These are phyloP conservation scores for Crithidia acanthocephali DNA, from an alignment of 208 protist genomes.

Conservation along the genomic window DNA sequence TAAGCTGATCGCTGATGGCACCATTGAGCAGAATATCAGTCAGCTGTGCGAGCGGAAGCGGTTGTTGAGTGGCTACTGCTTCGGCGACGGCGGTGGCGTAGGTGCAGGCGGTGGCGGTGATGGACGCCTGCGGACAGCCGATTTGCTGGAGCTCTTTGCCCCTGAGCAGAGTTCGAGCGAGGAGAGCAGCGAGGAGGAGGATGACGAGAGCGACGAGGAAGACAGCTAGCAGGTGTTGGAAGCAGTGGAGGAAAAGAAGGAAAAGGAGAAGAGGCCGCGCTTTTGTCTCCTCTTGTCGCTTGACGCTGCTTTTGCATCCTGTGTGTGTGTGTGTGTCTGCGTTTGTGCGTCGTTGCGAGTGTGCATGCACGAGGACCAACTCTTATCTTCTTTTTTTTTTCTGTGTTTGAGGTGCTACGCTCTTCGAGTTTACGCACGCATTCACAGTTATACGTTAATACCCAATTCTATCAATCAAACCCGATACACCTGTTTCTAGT, in stretches of 20 bases:
- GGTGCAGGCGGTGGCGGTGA: conserved; percentile 22
- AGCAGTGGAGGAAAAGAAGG: not conserved
- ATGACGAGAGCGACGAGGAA: conserved; percentile 11
- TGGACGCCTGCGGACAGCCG: conserved; percentile 44
- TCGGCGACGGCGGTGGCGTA: conserved; percentile 15
- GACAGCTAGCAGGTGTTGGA: no score
- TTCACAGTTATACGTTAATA: no score
- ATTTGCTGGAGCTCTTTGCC: conserved; percentile 62
- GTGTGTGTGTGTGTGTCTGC: no score
- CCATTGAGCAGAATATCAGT: conserved; percentile 97
- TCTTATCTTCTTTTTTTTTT: no score
- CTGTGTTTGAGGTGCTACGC: no score
- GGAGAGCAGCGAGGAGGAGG: conserved; percentile 19
- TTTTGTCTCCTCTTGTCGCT: not conserved
- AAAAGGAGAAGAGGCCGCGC: not conserved
- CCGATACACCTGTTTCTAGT: no score
- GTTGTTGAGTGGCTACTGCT: conserved; percentile 66
- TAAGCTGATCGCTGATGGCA: conserved; percentile 93
- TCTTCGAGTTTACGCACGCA: no score
- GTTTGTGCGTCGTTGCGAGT: no score
- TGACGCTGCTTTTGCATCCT: no score
- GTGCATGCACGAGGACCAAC: no score
- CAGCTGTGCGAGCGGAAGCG: conserved; percentile 94
- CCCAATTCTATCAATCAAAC: no score
- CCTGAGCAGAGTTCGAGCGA: conserved; percentile 31